Base-by-base conservation (phyloP, 192 early-diverging fungal genomes). In the Podila epicladia region DNA sequence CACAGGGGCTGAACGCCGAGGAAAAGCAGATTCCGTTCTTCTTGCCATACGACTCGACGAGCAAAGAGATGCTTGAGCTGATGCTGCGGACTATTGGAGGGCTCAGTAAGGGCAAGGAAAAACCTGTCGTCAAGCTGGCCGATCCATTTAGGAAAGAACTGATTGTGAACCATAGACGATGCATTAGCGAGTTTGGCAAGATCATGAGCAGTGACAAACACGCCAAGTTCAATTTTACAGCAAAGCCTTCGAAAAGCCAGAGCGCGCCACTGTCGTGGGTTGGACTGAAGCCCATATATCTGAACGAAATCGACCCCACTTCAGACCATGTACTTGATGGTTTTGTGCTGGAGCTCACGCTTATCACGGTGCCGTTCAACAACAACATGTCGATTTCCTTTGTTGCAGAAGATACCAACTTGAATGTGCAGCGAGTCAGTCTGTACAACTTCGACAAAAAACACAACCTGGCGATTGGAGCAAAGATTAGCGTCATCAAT, bases 341-440 rank as follows among this genome's bases (percentile, higher is more conserved):
- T 32, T 72, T 59, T 58, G 71, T 72, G 9, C 71, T 72, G 71
- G 71, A 72, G 71, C 71, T 72, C 62, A 72, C 71, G 37, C 71
- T 72, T 72, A 72, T 72, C 55, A 72, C 71, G 38, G 71, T 31
- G 71, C 71, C 71, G 37, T 64, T 65, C 71, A 58, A 64, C 71
- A 72, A 72, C 63, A 72, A 29, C 71, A 72, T 72, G 71, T 72
- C 71, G 71, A 72, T 72, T 65, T 72, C 71, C 62, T 72, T 72
- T 64, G 71, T 72, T 71, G 69, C 69, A 71, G 48, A 71, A 61
- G 69, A 71, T 71, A 71, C 61, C 69, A 71, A 63, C 69, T 71
- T 37, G 69, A 55, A 71, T 71, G 69, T 71, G 69, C 69, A 71
- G 60, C 60, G 69, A 61, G 69, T 71, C 60, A 71, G 69, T 71